Evolutionary conservation across 139 green algal species (phyloP).

Genomic region (Nannochloris sp.): DNA sequence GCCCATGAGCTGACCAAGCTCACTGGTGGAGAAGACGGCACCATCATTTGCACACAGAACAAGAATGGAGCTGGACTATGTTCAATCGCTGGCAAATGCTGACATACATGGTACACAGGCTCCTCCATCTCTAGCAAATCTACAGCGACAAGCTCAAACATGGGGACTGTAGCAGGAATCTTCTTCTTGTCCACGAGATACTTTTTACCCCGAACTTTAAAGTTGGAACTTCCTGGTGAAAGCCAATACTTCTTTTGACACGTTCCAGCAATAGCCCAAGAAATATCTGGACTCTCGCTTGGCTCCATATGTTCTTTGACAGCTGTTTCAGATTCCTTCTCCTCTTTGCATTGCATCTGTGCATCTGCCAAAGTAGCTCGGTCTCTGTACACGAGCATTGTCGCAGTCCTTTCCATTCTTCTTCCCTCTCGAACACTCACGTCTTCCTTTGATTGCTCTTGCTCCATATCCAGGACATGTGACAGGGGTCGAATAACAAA

Average conservation of each 20-base stretch:
- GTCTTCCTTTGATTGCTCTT: background rate
- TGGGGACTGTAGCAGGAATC: conserved; percentile 20
- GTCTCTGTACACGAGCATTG: background rate
- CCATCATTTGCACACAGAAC: conserved; percentile 59
- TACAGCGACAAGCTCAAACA: conserved; percentile 42
- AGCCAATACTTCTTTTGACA: conserved; percentile 28
- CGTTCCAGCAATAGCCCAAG: conserved; percentile 21
- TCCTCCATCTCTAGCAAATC: conserved; percentile 49
- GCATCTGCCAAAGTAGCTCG: background rate
- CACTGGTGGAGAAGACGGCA: conserved; percentile 38
- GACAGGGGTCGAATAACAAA: conserved; percentile 30
- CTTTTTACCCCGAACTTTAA: conserved; percentile 24
- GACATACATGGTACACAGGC: conserved; percentile 42
- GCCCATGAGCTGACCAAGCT: conserved; percentile 32
- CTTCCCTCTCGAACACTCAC: background rate
- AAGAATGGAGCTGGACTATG: conserved; percentile 45
- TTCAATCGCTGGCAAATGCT: conserved; percentile 39
- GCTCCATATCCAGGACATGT: conserved; percentile 5
- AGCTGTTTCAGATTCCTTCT: background rate
- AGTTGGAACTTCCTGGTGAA: conserved; percentile 36
- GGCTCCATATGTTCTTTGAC: background rate
- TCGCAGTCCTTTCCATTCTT: background rate
- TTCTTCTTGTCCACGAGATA: conserved; percentile 52
- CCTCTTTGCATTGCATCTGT: background rate
- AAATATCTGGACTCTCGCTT: background rate